Evolutionary conservation across 2,329 filamentous ascomycete genomes (phyloP).

Genomic region (Nemania sp.): DNA sequence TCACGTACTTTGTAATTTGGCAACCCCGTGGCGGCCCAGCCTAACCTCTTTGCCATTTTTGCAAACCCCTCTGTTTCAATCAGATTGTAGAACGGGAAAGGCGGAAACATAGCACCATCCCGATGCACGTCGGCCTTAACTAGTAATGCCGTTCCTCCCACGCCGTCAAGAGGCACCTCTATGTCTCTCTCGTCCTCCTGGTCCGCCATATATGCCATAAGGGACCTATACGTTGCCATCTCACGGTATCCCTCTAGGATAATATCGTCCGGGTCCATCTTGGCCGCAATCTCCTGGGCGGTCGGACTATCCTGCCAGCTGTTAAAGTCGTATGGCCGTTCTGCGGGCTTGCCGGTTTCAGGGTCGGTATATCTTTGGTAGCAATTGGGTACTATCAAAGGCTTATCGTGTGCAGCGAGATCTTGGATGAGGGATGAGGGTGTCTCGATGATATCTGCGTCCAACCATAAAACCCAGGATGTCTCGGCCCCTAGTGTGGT

Average conservation of each 20-base stretch:
- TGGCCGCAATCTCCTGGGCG: constrained; percentile 78
- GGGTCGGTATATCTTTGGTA: constrained; percentile 85
- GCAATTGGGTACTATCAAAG: constrained; percentile 95
- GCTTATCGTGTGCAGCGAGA: constrained; percentile 85
- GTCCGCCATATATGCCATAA: constrained; percentile 87
- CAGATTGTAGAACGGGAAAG: constrained; percentile 95
- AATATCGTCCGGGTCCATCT: constrained; percentile 92
- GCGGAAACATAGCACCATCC: constrained; percentile 98
- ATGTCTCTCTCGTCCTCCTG: constrained; percentile 66
- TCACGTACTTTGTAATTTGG: constrained; percentile 93
- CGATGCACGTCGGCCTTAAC: constrained; percentile 98
- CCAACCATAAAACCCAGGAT: constrained; percentile 97
- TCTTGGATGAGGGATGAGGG: constrained; percentile 90
- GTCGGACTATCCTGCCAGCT: constrained; percentile 93
- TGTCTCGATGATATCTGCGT: constrained; percentile 91
- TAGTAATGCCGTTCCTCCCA: constrained; percentile 90
- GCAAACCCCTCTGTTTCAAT: constrained; percentile 99
- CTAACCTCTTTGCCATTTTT: constrained; percentile 92
- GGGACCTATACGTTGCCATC: constrained; percentile 88
- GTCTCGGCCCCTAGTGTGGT: constrained; percentile 91
- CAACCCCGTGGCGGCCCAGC: constrained; percentile 87
- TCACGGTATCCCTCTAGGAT: constrained; percentile 93
- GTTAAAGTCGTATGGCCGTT: constrained; percentile 95
- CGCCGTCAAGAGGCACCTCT: constrained; percentile 86
- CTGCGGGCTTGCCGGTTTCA: constrained; percentile 75